Evolutionary conservation across 2,329 filamentous ascomycete genomes (phyloP).

Genomic region (Arthrobotrys sphaeroides): DNA sequence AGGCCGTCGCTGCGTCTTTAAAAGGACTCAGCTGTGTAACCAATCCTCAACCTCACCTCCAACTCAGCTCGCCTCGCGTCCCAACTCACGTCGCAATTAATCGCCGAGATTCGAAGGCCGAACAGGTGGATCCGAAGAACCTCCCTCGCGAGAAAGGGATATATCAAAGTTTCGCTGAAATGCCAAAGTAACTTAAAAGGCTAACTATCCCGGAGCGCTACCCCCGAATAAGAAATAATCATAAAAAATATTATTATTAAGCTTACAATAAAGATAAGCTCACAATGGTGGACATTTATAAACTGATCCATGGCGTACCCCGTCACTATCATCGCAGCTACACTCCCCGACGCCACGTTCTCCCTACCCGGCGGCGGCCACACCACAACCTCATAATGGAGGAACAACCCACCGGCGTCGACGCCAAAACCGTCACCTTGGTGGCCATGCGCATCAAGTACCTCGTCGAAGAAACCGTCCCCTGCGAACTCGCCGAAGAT

Average conservation of each 20-base stretch:
- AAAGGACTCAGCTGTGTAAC: constrained; percentile 22
- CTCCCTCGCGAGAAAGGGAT: not conserved
- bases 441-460: constrained; percentile 83
- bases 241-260: not conserved
- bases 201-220: constrained; percentile 24
- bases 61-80: not conserved
- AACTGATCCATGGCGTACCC: constrained; percentile 42
- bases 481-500: constrained; percentile 84
- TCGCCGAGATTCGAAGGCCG: too few relatives aligned
- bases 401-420: constrained; percentile 17
- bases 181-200: constrained; percentile 17
- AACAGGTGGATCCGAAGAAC: too few relatives aligned
- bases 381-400: constrained; percentile 12
- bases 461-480: constrained; percentile 80
- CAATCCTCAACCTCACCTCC: not conserved
- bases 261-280: not conserved
- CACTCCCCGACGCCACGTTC: constrained; percentile 34
- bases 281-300: constrained; percentile 52
- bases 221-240: not conserved
- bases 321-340: constrained; percentile 30
- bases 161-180: not conserved
- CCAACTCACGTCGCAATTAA: not conserved
- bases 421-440: constrained; percentile 81
- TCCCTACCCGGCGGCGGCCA: constrained; percentile 2
- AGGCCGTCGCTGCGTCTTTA: not conserved